These are phyloP conservation scores for Triticum turgidum DNA, from an alignment of 176 grass and related monocot species.

Conservation along the genomic window DNA sequence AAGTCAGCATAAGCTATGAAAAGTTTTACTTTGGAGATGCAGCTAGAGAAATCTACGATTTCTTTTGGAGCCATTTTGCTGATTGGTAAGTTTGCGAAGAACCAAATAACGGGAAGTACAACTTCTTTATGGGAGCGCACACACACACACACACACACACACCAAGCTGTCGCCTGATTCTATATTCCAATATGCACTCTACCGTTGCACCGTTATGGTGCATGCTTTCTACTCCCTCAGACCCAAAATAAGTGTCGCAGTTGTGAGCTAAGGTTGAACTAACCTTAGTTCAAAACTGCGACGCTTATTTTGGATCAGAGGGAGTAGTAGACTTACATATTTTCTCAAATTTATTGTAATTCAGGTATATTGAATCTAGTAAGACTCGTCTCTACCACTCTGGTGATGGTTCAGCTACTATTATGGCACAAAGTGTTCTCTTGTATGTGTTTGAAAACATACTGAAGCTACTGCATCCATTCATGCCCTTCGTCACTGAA, in stretches of 20 bases:
- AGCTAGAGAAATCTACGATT: constrained; percentile 98
- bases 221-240: constrained; percentile 1
- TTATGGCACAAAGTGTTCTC: constrained; percentile 62
- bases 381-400: constrained; percentile 95
- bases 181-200: neutral
- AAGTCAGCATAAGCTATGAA: constrained; percentile 82
- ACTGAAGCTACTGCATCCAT: constrained; percentile 90
- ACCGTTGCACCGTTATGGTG: neutral
- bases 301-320: too few species aligned
- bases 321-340: neutral
- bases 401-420: constrained; percentile 54
- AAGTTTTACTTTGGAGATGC: constrained; percentile 98
- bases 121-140: neutral
- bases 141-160: too few species aligned
- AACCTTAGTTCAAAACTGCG: too few species aligned
- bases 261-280: too few species aligned
- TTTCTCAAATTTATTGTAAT: constrained; percentile 3
- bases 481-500: constrained; percentile 98
- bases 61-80: constrained; percentile 96
- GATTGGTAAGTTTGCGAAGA: constrained; percentile 73
- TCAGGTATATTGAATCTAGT: constrained; percentile 97
- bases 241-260: too few species aligned
- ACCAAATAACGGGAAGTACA: neutral
- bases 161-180: constrained; percentile 10
- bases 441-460: constrained; percentile 98